Percentiles rank a stretch among this genome's conserved stretches.
phyloP scores from a whole-genome alignment of 805 yeast species.

The Lachancea meyersii region DNA sequence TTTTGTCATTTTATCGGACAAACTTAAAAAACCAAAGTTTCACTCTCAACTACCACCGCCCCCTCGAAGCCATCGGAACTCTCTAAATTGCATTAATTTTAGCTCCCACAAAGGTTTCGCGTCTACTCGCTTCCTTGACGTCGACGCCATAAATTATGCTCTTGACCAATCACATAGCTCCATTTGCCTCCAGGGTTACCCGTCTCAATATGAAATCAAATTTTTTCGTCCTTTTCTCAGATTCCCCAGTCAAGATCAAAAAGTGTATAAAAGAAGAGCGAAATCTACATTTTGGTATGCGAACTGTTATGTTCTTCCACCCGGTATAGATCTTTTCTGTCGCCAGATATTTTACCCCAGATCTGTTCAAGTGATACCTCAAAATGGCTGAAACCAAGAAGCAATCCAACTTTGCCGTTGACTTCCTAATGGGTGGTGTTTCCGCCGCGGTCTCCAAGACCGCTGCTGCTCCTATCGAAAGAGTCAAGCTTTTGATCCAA shows the following conservation, averaged over 20 bases:
- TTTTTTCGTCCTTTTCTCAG: constrained; percentile 2
- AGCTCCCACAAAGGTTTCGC: no score
- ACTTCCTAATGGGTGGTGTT: constrained; percentile 96
- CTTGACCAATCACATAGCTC: constrained; percentile 2
- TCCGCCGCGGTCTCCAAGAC: constrained; percentile 98
- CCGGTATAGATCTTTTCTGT: background rate
- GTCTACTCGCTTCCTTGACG: background rate
- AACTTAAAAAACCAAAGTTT: no score
- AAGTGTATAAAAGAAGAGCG: constrained; percentile 4
- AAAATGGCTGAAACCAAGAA: constrained; percentile 23
- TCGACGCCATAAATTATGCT: background rate
- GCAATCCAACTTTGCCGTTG: constrained; percentile 46
- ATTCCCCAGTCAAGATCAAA: constrained; percentile 3
- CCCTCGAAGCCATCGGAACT: no score
- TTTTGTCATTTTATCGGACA: no score
- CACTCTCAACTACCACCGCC: no score
- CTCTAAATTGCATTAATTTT: no score
- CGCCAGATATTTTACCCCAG: constrained; percentile 1
- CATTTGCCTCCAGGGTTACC: constrained; percentile 1
- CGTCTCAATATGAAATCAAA: background rate
- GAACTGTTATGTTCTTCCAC: background rate
- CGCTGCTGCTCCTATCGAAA: constrained; percentile 96
- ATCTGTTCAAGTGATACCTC: background rate
- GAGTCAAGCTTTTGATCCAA: constrained; percentile 94
- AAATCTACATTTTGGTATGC: background rate